Conservation (phyloP, 192 early-diverging fungal species). For the Coemansia sp. region DNA sequence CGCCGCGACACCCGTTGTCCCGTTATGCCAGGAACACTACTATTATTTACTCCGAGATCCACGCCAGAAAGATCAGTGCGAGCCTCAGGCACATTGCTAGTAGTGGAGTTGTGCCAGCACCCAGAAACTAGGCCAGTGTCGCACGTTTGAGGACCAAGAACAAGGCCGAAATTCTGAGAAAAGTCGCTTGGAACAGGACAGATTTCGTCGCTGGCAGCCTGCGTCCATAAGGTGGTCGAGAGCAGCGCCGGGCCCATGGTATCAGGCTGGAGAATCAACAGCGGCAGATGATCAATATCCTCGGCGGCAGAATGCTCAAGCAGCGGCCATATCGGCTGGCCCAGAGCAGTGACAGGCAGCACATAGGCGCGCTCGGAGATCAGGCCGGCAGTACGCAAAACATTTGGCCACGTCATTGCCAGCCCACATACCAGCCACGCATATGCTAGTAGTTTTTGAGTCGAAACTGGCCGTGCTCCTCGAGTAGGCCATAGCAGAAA, state of each 20-base stretch:
- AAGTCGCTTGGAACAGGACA: background rate
- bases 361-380: conserved; percentile 52
- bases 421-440: conserved; percentile 44
- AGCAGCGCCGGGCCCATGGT: background rate
- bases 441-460: conserved; percentile 32
- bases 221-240: background rate
- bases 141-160: background rate
- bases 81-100: background rate
- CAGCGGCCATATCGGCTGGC: conserved; percentile 40
- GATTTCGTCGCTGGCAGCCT: background rate
- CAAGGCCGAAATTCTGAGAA: background rate
- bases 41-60: background rate
- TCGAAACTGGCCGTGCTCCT: conserved; percentile 10
- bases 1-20: conserved; percentile 30
- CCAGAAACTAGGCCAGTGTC: background rate
- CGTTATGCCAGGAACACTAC: background rate
- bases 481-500: conserved; percentile 26
- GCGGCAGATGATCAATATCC: background rate
- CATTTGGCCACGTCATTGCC: conserved; percentile 51
- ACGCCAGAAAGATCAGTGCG: background rate
- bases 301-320: conserved; percentile 10
- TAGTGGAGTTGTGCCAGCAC: background rate
- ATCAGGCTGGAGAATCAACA: conserved; percentile 15
- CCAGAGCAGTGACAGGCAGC: conserved; percentile 40
- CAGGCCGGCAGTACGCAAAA: conserved; percentile 44